These are phyloP conservation scores for Vitis amurensis DNA, from an alignment of 164 flowering plant genomes.

Conservation along the genomic window DNA sequence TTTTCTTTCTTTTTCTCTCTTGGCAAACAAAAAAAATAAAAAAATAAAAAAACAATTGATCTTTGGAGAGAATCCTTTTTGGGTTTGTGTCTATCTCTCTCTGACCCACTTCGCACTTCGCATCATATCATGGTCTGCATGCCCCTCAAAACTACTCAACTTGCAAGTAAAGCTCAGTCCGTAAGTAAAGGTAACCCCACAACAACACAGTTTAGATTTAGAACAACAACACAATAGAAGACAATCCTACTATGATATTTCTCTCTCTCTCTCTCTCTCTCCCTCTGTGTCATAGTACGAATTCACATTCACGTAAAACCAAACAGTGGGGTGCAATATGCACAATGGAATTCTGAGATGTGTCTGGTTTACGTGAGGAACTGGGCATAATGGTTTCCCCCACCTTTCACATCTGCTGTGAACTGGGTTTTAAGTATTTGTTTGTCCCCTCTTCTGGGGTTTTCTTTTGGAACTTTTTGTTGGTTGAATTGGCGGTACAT, in stretches of 20 bases:
- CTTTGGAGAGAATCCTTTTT: not conserved
- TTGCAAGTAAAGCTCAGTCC: constrained; percentile 8
- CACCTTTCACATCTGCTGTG: no score
- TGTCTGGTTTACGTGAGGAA: not conserved
- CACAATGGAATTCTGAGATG: not conserved
- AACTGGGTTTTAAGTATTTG: no score
- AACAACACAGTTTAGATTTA: no score
- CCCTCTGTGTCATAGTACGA: not conserved
- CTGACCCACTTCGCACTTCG: no score
- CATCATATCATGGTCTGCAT: constrained; percentile 4
- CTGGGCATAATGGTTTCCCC: not conserved
- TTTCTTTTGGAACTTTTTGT: no score
- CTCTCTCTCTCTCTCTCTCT: not conserved
- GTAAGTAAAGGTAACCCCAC: not conserved
- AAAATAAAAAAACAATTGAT: no score
- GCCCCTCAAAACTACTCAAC: not conserved
- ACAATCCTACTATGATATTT: not conserved
- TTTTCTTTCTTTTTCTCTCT: no score
- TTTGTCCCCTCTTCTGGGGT: no score
- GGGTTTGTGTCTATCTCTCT: not conserved
- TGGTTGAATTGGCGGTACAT: no score
- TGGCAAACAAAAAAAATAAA: no score
- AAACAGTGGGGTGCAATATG: not conserved
- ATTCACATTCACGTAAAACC: constrained; percentile 7
- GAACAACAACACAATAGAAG: no score